These are phyloP conservation scores for Drechmeria coniospora DNA, from an alignment of 2,329 filamentous ascomycete genomes.

Conservation along the genomic window DNA sequence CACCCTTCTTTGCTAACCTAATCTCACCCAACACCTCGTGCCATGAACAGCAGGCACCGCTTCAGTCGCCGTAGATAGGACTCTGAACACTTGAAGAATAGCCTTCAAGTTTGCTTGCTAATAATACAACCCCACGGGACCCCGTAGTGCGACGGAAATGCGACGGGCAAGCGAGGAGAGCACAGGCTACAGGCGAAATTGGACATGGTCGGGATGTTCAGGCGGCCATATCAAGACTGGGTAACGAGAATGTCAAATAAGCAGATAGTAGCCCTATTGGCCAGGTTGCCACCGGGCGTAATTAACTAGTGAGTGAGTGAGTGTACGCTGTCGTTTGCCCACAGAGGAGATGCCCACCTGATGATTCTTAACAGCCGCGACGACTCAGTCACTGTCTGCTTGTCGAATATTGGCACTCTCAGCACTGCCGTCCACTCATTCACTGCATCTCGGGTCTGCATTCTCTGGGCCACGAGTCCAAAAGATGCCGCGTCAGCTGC, in stretches of 20 bases:
- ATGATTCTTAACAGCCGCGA: not conserved
- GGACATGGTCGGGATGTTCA: not conserved
- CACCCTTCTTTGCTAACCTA: slow-evolving; percentile 2
- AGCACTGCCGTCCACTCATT: no score
- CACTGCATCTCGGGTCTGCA: no score
- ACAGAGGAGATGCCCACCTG: not conserved
- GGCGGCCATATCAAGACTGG: not conserved
- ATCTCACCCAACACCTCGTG: slow-evolving; percentile 1
- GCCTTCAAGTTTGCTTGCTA: slow-evolving; percentile 6
- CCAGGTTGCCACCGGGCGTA: not conserved
- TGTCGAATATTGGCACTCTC: no score
- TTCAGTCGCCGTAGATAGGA: slow-evolving; percentile 7
- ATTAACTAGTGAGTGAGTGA: not conserved
- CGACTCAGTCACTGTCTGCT: not conserved
- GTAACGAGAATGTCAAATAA: not conserved
- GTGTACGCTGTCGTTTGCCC: no score
- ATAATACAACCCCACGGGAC: not conserved
- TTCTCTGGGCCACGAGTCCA: no score
- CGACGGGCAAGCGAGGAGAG: not conserved
- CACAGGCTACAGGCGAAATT: not conserved
- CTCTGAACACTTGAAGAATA: slow-evolving; percentile 7
- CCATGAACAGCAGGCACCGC: slow-evolving; percentile 2
- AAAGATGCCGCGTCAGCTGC: no score
- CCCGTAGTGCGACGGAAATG: not conserved
- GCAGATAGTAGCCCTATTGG: not conserved